Evolutionary conservation across 768 basidiomycete species (phyloP).

Genomic region (Hygrophorus pudorinus): DNA sequence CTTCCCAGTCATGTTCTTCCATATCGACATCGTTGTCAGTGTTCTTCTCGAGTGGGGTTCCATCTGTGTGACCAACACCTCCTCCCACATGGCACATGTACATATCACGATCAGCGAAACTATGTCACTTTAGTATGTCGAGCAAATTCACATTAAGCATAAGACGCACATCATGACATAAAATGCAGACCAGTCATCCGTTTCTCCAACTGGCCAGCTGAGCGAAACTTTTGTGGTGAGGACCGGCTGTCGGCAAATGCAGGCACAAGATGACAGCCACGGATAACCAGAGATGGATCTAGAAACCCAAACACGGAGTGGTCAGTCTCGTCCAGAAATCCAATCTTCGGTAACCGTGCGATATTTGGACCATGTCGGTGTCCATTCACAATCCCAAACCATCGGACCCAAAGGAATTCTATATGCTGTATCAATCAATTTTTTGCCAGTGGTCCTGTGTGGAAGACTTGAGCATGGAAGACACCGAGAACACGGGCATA

Average conservation of each 20-base stretch:
- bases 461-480: no score
- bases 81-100: constrained; percentile 21
- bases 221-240: not conserved
- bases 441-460: no score
- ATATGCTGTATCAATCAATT: no score
- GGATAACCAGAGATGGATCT: constrained; percentile 30
- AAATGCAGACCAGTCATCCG: constrained; percentile 23
- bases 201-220: not conserved
- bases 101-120: constrained; percentile 22
- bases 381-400: constrained; percentile 9
- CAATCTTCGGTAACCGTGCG: constrained; percentile 19
- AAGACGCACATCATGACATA: constrained; percentile 26
- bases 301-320: constrained; percentile 33
- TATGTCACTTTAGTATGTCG: constrained; percentile 9
- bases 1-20: not conserved
- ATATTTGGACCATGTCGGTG: constrained; percentile 8
- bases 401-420: no score
- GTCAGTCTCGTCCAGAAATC: constrained; percentile 22
- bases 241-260: constrained; percentile 17
- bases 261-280: constrained; percentile 32
- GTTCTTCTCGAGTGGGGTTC: not conserved
- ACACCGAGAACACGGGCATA: no score
- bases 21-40: not conserved
- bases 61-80: constrained; percentile 20
- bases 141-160: not conserved